Base-by-base conservation (phyloP, 164 flowering plant genomes). In the Piper longum region DNA sequence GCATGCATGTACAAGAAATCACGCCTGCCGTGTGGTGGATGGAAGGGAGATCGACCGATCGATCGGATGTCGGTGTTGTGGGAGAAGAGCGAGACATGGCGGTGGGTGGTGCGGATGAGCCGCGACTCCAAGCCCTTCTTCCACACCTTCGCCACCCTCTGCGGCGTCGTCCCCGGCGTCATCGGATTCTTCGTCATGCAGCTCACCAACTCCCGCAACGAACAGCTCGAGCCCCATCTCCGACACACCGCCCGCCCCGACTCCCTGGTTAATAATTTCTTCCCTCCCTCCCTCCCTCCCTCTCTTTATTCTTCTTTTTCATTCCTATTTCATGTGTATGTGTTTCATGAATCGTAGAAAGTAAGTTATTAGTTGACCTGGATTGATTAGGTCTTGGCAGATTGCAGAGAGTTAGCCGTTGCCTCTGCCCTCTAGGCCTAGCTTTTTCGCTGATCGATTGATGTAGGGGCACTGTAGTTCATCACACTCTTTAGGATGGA, bases 81-180 rank as follows among this genome's bases (percentile, higher is more conserved):
- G 80, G 89, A 85, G 83, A 88, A 84, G 83, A 89, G 96, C 79
- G 71, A 40, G 72, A 66, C 95, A 43, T 89, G 98, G 97, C 72
- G 96, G 64, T 84, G 95, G 91, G 16, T 89, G 4, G 96, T 90
- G 63, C 64, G 76, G 66, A 77, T 59, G 73, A 86, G 95, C 1
- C 65, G 85, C 18, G 98, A 86, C 4, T 93, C 98, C 13, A 93
- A 82, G 79, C 88, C 96, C 14, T 93, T 93, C 86, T 93, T 93
- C 85, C 54, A 84, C 12, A 68, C 83, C 17, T 93, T 93, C 75
- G 96, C 97, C 42, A 80, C 88, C 43, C 63, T 86, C 7, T 90
- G 97, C 79, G 97, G 95, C 52, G 86, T 88, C 60, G 76, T 93
- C 43, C 98, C 98, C 0, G 95, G 91, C 5, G 74, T 85, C 4